Evolutionary conservation across 1,139 yeast species (phyloP), one percentile per base, ranked within the genome.

Genomic region (Pichia sp.): DNA sequence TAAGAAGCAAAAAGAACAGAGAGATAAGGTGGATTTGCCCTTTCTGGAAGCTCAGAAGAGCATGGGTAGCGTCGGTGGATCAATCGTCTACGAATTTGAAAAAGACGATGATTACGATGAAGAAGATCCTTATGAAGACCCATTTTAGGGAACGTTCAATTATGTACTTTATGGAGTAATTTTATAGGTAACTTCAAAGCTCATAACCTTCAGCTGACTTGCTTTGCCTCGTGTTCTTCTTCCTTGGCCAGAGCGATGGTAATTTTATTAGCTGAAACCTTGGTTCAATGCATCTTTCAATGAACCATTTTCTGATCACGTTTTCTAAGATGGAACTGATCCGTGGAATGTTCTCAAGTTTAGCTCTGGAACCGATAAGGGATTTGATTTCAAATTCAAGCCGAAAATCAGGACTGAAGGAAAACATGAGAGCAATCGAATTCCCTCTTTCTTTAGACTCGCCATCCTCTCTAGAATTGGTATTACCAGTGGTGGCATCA

Each of bases 101-200:
- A 74, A 74, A 50, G 81, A 75, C 47, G 81, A 88, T 56, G 97
- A 88, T 55, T 88, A 87, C 49, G 97, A 91, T 54, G 97, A 91
- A 58, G 97, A 91, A 48, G 98, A 91, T 58, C 96, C 97, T 0
- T 88, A 80, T 51, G 98, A 91, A 55, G 97, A 91, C 53, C 97
- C 97, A 5, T 88, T 45, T 22, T 43, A 29, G 32, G 2, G 7
- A 6, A 25, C 15, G n/a, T 16, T 24, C 7, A 14, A 27, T 16
- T 12, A 7, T 23, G 12, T 12, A 23, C 13, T 6, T 23, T 12
- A 7, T 24, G 15, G 14, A 5, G 14, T 14, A 24, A 7, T 11
- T 24, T n/a, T 25, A 25, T 13, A 25, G 8, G 16, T 25, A 6
- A 13, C 8, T 25, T n/a, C 16, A 24, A 12, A 13, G n/a, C n/a